A percentile compares a stretch with the other conserved stretches of the same genome.
These are phyloP conservation scores for Graphiopsis chlorocephala DNA, from an alignment of 2,329 filamentous ascomycete species.

Conservation along the genomic window DNA sequence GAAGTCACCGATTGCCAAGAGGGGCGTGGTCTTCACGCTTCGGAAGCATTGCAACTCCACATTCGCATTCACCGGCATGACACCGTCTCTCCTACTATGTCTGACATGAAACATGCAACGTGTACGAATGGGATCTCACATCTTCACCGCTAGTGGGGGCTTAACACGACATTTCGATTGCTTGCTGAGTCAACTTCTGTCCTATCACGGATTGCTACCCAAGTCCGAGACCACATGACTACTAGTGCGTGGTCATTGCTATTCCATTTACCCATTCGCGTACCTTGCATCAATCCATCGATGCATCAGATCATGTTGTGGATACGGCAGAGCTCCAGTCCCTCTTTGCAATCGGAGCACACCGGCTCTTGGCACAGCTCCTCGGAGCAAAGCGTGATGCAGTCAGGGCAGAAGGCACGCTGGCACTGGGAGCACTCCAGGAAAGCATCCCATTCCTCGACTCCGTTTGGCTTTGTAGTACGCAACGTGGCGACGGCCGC, in stretches of 20 bases:
- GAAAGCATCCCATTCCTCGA: conserved; percentile 22
- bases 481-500: neutral
- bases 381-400: conserved; percentile 12
- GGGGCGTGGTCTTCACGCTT: neutral
- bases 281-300: neutral
- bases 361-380: conserved; percentile 9
- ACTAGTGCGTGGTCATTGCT: neutral
- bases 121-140: neutral
- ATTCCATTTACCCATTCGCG: neutral
- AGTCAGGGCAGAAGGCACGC: conserved; percentile 9
- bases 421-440: conserved; percentile 23
- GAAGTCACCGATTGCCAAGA: conserved; percentile 3
- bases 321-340: conserved; percentile 7
- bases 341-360: neutral
- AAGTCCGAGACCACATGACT: neutral
- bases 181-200: neutral
- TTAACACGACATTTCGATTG: neutral
- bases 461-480: conserved; percentile 17
- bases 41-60: neutral
- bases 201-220: neutral
- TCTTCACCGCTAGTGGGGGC: neutral
- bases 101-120: neutral
- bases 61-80: neutral
- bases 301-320: conserved; percentile 10
- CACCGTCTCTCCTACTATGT: neutral